Base-by-base conservation (phyloP, 192 early-diverging fungal species). In the Lobosporangium transversale region DNA sequence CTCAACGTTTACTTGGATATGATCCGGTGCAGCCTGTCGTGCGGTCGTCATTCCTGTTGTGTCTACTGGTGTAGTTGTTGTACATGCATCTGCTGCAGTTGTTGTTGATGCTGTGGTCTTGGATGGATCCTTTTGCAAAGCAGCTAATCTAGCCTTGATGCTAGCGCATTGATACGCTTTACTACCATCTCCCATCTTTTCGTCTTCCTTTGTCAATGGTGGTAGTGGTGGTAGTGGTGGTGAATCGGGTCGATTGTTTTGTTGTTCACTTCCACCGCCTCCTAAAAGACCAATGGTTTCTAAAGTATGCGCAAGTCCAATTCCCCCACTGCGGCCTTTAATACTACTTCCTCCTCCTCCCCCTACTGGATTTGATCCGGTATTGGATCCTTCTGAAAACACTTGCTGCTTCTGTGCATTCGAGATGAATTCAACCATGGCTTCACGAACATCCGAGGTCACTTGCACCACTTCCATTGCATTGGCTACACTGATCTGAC, bases 121-220 rank as follows among this genome's bases (percentile, higher is more conserved):
- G n/a, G n/a, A n/a, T n/a, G 27, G 2, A 21, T 37, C 26, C n/a
- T 32, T 18, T n/a, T 54, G 29, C 12, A 45, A 5, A 17, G n/a
- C 24, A 27, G 48, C 24, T 6, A 12, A 20, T 14, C 35, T 20
- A 24, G 30, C 42, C 27, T 32, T 47, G n/a, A 21, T 15, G 24
- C n/a, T 31, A 1, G 40, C 11, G 47, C 53, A 35, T 14, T 45
- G 33, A 33, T 6, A 52, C 4, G 57, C 40, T 18, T 70, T 32
- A 55, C 70, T 75, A 23, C 70, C 70, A 3, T 30, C 33, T 32
- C 70, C 70, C 70, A 75, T 75, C 35, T 66, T 75, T 18, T 61
- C 51, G 49, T 75, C 70, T 44, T 75, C 70, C 33, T 54, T 47
- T 45, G 62, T 61, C 51, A 75, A 33, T 17, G 70, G 70, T 15